These are phyloP conservation scores for Chaetomiaceae sp. DNA, from an alignment of 2,329 filamentous ascomycete genomes.

Conservation along the genomic window DNA sequence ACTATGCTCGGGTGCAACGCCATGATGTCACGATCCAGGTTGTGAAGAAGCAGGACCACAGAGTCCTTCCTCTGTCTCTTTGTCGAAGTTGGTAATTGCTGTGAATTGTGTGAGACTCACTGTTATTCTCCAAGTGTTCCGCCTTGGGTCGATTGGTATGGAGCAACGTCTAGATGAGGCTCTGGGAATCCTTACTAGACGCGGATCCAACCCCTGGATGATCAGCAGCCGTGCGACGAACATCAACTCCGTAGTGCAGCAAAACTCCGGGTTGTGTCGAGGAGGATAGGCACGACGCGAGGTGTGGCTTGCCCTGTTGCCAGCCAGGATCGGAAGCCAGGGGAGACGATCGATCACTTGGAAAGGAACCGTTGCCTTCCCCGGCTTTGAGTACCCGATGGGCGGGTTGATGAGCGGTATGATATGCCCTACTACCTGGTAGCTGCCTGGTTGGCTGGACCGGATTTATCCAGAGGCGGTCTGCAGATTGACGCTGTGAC, in stretches of 20 bases:
- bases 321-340: background rate
- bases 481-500: background rate
- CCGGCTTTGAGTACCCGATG: background rate
- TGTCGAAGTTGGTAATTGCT: no score
- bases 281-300: background rate
- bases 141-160: background rate
- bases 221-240: background rate
- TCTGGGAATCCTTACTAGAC: background rate
- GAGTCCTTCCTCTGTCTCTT: no score
- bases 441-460: background rate
- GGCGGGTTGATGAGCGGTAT: no score
- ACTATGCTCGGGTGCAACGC: background rate
- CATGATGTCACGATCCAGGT: background rate
- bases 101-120: no score
- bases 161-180: background rate
- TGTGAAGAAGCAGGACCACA: no score
- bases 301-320: background rate
- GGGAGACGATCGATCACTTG: background rate
- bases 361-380: background rate
- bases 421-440: background rate
- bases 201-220: background rate
- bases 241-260: background rate
- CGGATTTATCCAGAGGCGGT: background rate
- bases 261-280: background rate
- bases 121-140: background rate